Evolutionary conservation across 768 basidiomycete species (phyloP).

Genomic region (Lentinula guzmanii): DNA sequence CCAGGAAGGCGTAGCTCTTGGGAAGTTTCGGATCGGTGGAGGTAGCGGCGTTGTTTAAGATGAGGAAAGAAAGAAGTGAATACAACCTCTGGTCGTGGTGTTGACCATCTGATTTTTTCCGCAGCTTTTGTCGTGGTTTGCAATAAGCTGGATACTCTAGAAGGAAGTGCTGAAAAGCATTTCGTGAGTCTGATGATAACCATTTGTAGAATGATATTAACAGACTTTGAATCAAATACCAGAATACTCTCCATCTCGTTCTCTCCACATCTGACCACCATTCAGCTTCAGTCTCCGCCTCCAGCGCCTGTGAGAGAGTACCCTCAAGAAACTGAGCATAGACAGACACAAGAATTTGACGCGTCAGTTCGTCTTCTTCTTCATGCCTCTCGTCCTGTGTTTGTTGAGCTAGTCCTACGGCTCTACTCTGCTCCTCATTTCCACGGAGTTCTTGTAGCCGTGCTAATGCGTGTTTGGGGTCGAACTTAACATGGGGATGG

Average conservation of each 20-base stretch:
- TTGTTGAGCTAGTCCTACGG: neutral
- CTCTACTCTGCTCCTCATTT: neutral
- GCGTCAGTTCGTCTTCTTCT: neutral
- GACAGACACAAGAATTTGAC: constrained; percentile 32
- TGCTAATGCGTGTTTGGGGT: neutral
- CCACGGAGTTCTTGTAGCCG: neutral
- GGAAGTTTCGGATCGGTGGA: constrained; percentile 9
- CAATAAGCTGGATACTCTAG: constrained; percentile 30
- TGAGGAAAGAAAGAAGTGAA: constrained; percentile 66
- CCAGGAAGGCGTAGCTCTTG: constrained; percentile 7
- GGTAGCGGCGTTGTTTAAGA: constrained; percentile 28
- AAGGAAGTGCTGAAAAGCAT: constrained; percentile 37
- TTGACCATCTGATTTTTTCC: constrained; percentile 35
- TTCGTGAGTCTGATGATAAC: neutral
- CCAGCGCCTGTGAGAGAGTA: constrained; percentile 59
- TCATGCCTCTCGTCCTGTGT: neutral
- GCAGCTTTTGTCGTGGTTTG: constrained; percentile 35
- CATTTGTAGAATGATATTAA: constrained; percentile 7
- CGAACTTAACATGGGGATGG: neutral
- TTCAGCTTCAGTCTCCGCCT: constrained; percentile 70
- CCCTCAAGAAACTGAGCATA: constrained; percentile 63
- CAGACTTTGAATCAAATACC: constrained; percentile 80
- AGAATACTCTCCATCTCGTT: constrained; percentile 46
- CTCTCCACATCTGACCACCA: constrained; percentile 80
- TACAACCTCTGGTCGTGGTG: constrained; percentile 39